Base-by-base conservation (phyloP, 306 rosid genomes). In the Lathyrus sativus region DNA sequence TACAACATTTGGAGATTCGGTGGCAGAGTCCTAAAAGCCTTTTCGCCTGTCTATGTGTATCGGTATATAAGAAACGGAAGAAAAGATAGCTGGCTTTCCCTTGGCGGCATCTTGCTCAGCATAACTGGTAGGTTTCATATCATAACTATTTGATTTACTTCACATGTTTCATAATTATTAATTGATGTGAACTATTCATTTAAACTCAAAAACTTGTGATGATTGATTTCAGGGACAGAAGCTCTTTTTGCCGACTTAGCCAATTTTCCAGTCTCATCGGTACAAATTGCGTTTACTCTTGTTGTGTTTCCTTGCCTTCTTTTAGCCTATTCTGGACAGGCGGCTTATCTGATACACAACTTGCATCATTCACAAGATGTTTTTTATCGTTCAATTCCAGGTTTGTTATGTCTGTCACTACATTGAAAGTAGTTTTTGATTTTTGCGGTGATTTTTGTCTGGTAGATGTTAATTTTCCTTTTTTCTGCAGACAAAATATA, bases 221-320 rank as follows among this genome's bases (percentile, higher is more conserved):
- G 51, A 72, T 70, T 75, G 53, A 64, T 73, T 84, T 67, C 96
- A 93, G 97, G 99, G 74, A 93, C 99, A 4, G 99, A 93, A 82
- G 99, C 99, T 79, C 95, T 93, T 60, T 93, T 93, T 71, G 99
- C 99, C 0, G 99, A 93, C 74, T 83, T 93, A 49, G 85, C 91
- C 58, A 87, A 85, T 83, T 93, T 90, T 80, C 99, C 97, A 17
- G 96, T 93, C 78, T 85, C 93, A 38, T 89, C 97, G 64, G 86
- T 93, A 74, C 99, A 93, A 84, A 78, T 93, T 81, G 99, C 99
- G 62, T 93, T 93, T 78, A 88, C 96, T 50, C 81, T 82, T 66
- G 57, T 93, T 42, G 99, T 93, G 80, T 93, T 90, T 75, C 99
- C 97, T 73, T 90, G 95, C 85, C 99, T 93, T 76, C 99, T 93